These are phyloP conservation scores for Dendrobium huoshanense DNA, from an alignment of 106 monocot species.

Conservation along the genomic window DNA sequence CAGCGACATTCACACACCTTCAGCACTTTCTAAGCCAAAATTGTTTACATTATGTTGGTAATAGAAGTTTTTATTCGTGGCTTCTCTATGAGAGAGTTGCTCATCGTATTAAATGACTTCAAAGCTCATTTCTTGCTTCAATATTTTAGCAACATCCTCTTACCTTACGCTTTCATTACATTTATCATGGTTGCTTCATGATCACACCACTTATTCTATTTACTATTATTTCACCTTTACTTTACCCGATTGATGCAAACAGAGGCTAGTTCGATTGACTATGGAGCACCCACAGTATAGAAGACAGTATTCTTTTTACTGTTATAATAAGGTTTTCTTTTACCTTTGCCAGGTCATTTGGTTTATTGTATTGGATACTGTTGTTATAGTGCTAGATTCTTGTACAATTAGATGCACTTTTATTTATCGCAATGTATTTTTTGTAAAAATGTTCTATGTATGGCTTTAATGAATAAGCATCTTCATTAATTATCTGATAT, in stretches of 20 bases:
- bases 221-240: neutral
- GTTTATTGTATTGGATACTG: neutral
- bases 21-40: neutral
- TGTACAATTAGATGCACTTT: neutral
- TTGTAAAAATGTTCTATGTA: too few relatives aligned
- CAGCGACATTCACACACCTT: neutral
- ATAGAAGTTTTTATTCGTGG: neutral
- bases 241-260: conserved; percentile 1
- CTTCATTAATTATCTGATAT: too few relatives aligned
- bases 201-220: neutral
- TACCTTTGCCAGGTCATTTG: neutral
- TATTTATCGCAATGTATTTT: neutral
- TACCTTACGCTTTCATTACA: neutral
- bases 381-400: neutral
- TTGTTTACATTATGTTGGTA: neutral
- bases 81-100: neutral
- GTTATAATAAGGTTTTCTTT: neutral
- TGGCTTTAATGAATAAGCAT: too few relatives aligned
- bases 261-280: conserved; percentile 6
- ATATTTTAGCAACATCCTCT: too few relatives aligned
- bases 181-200: neutral
- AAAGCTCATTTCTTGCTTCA: too few relatives aligned
- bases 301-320: neutral
- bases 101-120: neutral
- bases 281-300: conserved; percentile 1